phyloP scores from a whole-genome alignment of 768 basidiomycete species.

The Leucocoprinus leucothites region DNA sequence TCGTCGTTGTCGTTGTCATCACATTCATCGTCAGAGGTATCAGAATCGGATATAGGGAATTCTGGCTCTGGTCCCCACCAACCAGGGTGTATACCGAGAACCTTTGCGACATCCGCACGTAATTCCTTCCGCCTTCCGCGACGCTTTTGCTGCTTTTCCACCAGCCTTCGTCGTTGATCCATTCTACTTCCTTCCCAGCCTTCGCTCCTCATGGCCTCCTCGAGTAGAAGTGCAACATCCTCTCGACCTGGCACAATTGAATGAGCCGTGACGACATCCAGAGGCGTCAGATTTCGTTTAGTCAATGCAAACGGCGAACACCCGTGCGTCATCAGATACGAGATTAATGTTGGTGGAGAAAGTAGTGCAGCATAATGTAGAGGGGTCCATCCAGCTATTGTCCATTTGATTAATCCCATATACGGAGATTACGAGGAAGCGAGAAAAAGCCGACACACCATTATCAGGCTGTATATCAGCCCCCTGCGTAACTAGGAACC shows the following conservation, averaged over 20 bases:
- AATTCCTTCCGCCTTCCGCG: conserved; percentile 51
- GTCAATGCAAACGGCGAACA: conserved; percentile 81
- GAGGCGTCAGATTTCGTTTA: conserved; percentile 74
- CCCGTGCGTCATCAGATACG: conserved; percentile 89
- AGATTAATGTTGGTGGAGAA: conserved; percentile 87
- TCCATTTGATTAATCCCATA: conserved; percentile 6
- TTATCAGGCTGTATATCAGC: conserved; percentile 67
- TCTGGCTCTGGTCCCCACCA: conserved; percentile 67
- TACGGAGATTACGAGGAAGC: conserved; percentile 6
- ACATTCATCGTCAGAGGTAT: conserved; percentile 37
- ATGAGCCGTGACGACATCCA: conserved; percentile 88
- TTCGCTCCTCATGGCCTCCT: conserved; percentile 83
- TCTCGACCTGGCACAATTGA: conserved; percentile 77
- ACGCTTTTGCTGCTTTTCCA: conserved; percentile 57
- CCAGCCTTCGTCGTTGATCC: conserved; percentile 59
- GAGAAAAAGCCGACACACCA: conserved; percentile 37
- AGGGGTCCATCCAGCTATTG: conserved; percentile 88
- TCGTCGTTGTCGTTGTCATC: conserved; percentile 49
- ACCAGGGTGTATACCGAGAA: conserved; percentile 51
- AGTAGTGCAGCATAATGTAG: conserved; percentile 89
- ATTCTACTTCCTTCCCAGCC: conserved; percentile 81
- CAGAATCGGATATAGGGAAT: conserved; percentile 38
- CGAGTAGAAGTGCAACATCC: conserved; percentile 82
- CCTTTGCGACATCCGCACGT: conserved; percentile 54
- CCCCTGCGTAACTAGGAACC: conserved; percentile 75